phyloP scores from a whole-genome alignment of 192 early-diverging fungal genomes.

The Glomus cerebriforme region DNA sequence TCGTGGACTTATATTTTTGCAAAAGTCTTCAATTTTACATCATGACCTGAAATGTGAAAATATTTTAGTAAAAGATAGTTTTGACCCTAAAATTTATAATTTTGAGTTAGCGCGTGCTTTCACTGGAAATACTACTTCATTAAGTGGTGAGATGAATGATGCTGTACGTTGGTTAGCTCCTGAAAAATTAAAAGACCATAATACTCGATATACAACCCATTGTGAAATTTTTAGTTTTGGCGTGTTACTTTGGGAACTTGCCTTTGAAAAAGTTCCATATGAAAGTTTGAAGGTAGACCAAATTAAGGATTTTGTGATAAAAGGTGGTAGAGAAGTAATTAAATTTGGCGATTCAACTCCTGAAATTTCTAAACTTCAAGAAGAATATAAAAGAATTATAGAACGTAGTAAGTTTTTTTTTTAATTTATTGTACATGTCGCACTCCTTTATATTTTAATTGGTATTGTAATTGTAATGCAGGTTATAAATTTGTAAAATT shows the following conservation, averaged over 20 bases:
- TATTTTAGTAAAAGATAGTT: not conserved
- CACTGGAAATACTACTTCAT: not conserved
- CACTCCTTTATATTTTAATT: no score
- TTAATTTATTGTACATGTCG: no score
- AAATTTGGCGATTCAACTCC: no score
- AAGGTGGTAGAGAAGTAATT: not conserved
- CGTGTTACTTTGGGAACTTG: not conserved
- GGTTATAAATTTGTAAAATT: no score
- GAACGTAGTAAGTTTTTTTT: no score
- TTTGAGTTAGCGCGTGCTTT: not conserved
- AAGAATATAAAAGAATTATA: no score
- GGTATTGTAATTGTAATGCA: no score
- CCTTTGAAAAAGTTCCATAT: not conserved
- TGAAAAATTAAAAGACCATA: not conserved
- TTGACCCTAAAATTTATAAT: constrained; percentile 22
- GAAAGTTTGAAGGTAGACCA: not conserved
- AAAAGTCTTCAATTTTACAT: constrained; percentile 5
- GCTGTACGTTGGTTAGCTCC: constrained; percentile 24
- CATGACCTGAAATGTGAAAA: constrained; percentile 29
- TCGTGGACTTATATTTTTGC: constrained; percentile 21
- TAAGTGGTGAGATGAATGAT: not conserved
- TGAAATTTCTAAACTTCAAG: no score
- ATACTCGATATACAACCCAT: not conserved
- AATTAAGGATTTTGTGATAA: not conserved
- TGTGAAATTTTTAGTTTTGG: not conserved